Base-by-base conservation (phyloP, 2,329 filamentous ascomycete genomes). In the Hortaea sp. region DNA sequence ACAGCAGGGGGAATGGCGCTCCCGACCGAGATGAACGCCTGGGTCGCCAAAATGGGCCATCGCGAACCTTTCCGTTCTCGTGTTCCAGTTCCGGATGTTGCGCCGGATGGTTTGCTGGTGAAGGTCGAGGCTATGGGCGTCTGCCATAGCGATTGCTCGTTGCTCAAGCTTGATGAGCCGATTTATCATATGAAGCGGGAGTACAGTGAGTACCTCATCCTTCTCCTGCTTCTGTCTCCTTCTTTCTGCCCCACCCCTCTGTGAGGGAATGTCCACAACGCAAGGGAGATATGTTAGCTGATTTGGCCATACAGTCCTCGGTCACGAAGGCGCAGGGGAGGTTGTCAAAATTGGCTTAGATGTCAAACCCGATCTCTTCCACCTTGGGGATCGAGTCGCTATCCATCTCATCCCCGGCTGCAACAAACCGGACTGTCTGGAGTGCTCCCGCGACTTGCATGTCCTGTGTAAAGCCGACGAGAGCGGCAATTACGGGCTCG, bases 401-500 rank as follows among this genome's bases (percentile, higher is more conserved):
- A 52, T 66, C 27, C 53, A 62, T 45, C 55, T 55, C 1, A 57
- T 63, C 20, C 60, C 63, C 6, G 62, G 65, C 7, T 69, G 67
- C 45, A 61, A 60, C 4, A 29, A 47, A 4, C 29, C 46, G 3
- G 51, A 53, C 13, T 69, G 66, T 50, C 43, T 60, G 0, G 67
- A 71, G 46, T 72, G 69, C 41, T 66, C 63, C 2, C 60, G 64
- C 0, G 65, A 67, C 34, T 49, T 71, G 1, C 47, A 60, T 3
- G 66, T 69, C 48, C 53, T 69, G 0, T 69, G 66, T 42, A 59
- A 66, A 41, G 43, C 39, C 29, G 34, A 29, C 7, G 44, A 47
- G 12, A 59, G 66, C 0, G 63, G 65, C 39, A 68, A 70, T 48
- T 69, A 69, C 1, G 69, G 69, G 0, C 69, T 72, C 13, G 69